Percentiles rank a stretch among this genome's conserved stretches.
phyloP scores from a whole-genome alignment of 78 protist species.

The Chrysochromulina tobinii region DNA sequence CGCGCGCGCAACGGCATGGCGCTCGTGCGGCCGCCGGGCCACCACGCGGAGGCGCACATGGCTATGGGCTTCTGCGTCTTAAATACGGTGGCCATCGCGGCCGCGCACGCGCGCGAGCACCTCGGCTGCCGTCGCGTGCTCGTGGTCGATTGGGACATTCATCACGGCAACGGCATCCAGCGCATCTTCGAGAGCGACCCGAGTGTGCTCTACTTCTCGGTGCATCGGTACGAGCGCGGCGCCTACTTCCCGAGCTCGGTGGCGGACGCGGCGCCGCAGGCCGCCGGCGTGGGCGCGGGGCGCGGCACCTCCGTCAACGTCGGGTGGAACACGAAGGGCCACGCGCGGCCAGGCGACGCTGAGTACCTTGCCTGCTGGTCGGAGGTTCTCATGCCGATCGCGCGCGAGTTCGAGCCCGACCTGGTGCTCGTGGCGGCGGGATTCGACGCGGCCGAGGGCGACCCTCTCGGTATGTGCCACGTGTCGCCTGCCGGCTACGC shows the following conservation, averaged over 20 bases:
- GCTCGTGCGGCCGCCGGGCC: slow-evolving; percentile 26
- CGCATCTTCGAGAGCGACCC: slow-evolving; percentile 24
- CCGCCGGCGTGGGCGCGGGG: not conserved
- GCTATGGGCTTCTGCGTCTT: slow-evolving; percentile 31
- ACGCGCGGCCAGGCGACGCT: slow-evolving; percentile 35
- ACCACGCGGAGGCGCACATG: not conserved
- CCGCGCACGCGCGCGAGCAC: not conserved
- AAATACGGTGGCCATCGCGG: slow-evolving; percentile 47
- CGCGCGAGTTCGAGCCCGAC: slow-evolving; percentile 52
- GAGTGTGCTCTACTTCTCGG: slow-evolving; percentile 11
- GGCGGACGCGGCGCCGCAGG: slow-evolving; percentile 13
- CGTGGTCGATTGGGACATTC: slow-evolving; percentile 33
- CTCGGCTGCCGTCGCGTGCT: slow-evolving; percentile 10
- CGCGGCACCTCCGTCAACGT: not conserved
- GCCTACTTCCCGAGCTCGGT: slow-evolving; percentile 61
- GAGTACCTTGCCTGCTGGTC: slow-evolving; percentile 56
- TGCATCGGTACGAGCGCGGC: slow-evolving; percentile 42
- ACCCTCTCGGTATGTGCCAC: slow-evolving; percentile 53
- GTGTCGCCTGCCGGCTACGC: slow-evolving; percentile 50
- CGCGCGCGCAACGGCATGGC: slow-evolving; percentile 17
- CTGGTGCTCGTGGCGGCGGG: slow-evolving; percentile 66
- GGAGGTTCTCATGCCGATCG: slow-evolving; percentile 53
- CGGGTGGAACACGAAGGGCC: not conserved
- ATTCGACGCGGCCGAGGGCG: slow-evolving; percentile 71
- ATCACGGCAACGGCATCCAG: slow-evolving; percentile 39